Evolutionary conservation across 768 basidiomycete genomes (phyloP).

Genomic region (Termitomyces sp.): DNA sequence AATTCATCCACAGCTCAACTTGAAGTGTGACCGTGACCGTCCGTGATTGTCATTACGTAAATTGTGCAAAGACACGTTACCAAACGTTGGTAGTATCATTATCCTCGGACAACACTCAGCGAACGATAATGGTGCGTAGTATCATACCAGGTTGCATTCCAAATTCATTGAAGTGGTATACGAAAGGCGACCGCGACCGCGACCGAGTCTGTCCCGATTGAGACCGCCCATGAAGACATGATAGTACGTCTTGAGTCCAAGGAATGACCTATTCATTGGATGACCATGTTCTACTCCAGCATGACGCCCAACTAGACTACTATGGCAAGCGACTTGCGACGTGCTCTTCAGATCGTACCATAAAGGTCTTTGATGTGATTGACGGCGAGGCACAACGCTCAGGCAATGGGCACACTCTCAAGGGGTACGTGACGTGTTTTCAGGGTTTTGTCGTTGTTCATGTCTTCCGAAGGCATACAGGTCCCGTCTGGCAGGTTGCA

Average conservation of each 20-base stretch:
- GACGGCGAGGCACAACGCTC: slow-evolving; percentile 76
- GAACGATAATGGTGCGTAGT: slow-evolving; percentile 9
- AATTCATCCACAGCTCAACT: too few species aligned
- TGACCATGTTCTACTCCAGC: slow-evolving; percentile 40
- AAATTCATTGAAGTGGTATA: background rate
- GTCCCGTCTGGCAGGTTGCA: slow-evolving; percentile 96
- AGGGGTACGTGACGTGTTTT: slow-evolving; percentile 49
- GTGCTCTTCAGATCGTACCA: slow-evolving; percentile 91
- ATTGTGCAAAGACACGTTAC: background rate
- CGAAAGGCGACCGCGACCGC: slow-evolving; percentile 43
- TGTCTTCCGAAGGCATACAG: slow-evolving; percentile 66
- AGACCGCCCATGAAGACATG: slow-evolving; percentile 98
- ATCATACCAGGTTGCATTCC: background rate
- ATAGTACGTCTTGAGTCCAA: slow-evolving; percentile 58
- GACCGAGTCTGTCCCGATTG: slow-evolving; percentile 76
- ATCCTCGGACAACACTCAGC: background rate
- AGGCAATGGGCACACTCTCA: slow-evolving; percentile 63
- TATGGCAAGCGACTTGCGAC: slow-evolving; percentile 96
- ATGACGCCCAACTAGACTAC: slow-evolving; percentile 98
- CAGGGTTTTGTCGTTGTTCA: background rate
- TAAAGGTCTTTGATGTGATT: slow-evolving; percentile 92
- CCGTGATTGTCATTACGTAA: background rate
- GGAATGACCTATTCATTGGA: background rate
- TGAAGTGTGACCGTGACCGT: background rate
- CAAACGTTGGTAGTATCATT: background rate